Evolutionary conservation across 345 rosid genomes (phyloP), one percentile per base, ranked within the genome.

Genomic region (Pugionium cornutum): DNA sequence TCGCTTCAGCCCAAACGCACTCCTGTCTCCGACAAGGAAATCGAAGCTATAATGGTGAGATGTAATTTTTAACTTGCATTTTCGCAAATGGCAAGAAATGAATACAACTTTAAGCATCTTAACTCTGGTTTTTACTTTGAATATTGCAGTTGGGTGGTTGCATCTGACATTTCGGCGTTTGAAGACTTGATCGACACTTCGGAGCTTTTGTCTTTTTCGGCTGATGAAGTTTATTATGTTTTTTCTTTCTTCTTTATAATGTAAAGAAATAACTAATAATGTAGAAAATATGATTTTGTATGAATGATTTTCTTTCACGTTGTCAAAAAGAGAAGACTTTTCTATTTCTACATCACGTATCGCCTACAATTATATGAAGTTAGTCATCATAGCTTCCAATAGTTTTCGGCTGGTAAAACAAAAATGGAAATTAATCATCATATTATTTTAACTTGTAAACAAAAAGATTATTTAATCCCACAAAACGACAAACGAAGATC

Each of bases 1-100:
- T 84, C 96, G 33, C 89, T 88, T 56, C 89, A 88, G 85, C 89
- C 96, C 2, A 81, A 80, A 61, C 89, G 96, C 2, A 88, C 89
- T 2, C 92, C 92, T 30, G 85, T 88, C 64, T 69, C 89, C 1
- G 84, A 83, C 46, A 80, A 72, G 64, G 92, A 88, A 77, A 88
- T 84, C 27, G 92, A 88, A 60, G 83, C 92, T 44, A 74, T 86
- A 60, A 72, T 78, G 86, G 96, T 86, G 41, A 72, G 75, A 39
- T 26, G 11, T 52, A 1, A 31, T 30, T 46, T 30, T 41, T 47
- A 11, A 33, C 33, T 7, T 33, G 4, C 33, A 46, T 18, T 10
- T 31, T 40, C 53, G 34, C 7, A 27, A 50, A 50, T 9, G 1
- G 10, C 27, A 6, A 27, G 3, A 2, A 3, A 47, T 1, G 28